Evolutionary conservation across 768 basidiomycete genomes (phyloP).

Genomic region (Termitomyces sp.): DNA sequence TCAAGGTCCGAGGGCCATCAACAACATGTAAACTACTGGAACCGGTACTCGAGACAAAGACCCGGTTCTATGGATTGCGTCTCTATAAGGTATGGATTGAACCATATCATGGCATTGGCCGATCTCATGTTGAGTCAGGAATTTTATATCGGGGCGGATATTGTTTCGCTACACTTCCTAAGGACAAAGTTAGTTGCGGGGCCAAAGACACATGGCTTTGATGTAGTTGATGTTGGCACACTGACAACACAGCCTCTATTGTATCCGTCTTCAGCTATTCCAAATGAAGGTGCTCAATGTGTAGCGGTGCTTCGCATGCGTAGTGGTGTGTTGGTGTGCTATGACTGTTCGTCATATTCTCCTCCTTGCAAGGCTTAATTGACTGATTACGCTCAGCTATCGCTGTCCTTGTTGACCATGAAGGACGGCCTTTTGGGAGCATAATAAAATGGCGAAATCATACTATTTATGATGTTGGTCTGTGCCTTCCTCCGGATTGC

Average conservation of each 20-base stretch:
- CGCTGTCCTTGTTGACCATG: conserved; percentile 5
- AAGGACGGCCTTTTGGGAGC: conserved; percentile 1
- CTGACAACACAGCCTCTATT: conserved; percentile 72
- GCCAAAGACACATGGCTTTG: conserved; percentile 14
- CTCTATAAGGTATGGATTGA: conserved; percentile 6
- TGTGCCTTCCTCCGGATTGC: neutral
- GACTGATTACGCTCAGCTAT: neutral
- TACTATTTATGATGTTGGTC: conserved; percentile 5
- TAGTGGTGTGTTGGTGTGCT: conserved; percentile 72
- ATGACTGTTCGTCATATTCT: conserved; percentile 49
- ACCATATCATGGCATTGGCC: neutral
- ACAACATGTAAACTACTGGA: conserved; percentile 13
- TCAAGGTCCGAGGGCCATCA: conserved; percentile 35
- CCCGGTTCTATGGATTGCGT: neutral
- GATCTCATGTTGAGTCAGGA: conserved; percentile 36
- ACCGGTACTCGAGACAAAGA: neutral
- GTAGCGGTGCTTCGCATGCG: conserved; percentile 74
- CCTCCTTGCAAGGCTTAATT: neutral
- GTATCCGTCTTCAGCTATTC: conserved; percentile 54
- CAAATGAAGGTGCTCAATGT: conserved; percentile 55
- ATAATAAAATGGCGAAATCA: conserved; percentile 6
- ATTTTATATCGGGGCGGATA: conserved; percentile 79
- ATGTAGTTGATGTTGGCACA: conserved; percentile 52
- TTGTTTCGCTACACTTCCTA: conserved; percentile 69
- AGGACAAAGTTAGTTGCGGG: conserved; percentile 27